Evolutionary conservation across 768 basidiomycete genomes (phyloP).

Genomic region (Trametes cinnabarina): DNA sequence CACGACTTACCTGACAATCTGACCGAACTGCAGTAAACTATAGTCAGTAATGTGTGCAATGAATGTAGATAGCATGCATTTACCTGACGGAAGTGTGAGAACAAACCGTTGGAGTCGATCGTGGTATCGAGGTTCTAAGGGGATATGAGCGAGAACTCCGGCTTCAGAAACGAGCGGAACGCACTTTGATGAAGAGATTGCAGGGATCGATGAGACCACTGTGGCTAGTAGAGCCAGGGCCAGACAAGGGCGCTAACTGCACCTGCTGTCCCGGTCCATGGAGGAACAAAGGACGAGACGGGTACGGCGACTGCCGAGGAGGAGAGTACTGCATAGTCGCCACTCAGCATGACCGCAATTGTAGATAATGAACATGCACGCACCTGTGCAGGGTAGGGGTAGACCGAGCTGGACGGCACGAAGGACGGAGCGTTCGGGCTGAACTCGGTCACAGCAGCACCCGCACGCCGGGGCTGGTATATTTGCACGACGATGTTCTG

Average conservation of each 20-base stretch:
- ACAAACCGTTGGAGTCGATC: constrained; percentile 83
- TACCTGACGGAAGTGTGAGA: constrained; percentile 79
- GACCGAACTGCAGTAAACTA: constrained; percentile 67
- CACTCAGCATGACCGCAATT: background rate
- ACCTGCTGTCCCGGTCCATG: constrained; percentile 92
- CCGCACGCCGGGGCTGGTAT: constrained; percentile 64
- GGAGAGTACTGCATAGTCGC: constrained; percentile 57
- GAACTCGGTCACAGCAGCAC: constrained; percentile 58
- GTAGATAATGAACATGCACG: constrained; percentile 9
- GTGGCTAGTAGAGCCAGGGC: constrained; percentile 79
- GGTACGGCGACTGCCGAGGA: constrained; percentile 50
- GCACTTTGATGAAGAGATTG: constrained; percentile 85
- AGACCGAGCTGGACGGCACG: constrained; percentile 67
- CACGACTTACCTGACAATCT: constrained; percentile 74
- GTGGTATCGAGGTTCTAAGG: constrained; percentile 78
- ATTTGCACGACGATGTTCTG: constrained; percentile 82
- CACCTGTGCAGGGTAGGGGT: constrained; percentile 63
- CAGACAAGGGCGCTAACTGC: constrained; percentile 69
- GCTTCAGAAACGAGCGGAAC: constrained; percentile 18
- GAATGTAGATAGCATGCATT: constrained; percentile 20
- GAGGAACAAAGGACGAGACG: constrained; percentile 55
- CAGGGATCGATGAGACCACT: constrained; percentile 89
- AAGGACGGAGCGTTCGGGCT: constrained; percentile 73
- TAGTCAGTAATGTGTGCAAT: constrained; percentile 9
- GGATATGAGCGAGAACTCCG: constrained; percentile 16